These are phyloP conservation scores for Diaporthe sp. DNA, from an alignment of 2,329 filamentous ascomycete species.

Conservation along the genomic window DNA sequence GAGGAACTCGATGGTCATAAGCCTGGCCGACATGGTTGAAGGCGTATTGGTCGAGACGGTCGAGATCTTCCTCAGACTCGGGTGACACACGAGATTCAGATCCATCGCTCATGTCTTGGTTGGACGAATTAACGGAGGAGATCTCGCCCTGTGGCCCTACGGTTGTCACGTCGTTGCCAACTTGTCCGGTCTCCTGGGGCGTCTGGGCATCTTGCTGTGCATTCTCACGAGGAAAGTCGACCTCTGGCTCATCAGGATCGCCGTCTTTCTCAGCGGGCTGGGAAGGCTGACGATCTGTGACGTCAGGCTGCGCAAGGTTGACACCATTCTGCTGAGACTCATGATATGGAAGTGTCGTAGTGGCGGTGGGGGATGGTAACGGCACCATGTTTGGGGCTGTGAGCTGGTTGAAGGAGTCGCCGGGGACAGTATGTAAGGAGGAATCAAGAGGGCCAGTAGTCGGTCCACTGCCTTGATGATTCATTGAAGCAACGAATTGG, in stretches of 20 bases:
- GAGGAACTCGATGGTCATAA: slow-evolving; percentile 23
- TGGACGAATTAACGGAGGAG: background rate
- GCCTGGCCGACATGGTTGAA: slow-evolving; percentile 15
- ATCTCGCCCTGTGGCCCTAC: background rate
- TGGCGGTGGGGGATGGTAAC: background rate
- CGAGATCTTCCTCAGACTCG: background rate
- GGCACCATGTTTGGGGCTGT: background rate
- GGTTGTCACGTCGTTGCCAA: background rate
- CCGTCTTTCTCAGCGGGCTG: background rate
- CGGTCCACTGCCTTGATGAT: background rate
- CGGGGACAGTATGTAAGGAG: too few species aligned
- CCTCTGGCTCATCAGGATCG: background rate
- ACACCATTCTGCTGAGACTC: background rate
- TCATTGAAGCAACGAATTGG: background rate
- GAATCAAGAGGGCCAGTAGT: too few species aligned
- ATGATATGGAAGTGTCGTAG: background rate
- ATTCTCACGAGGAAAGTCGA: background rate
- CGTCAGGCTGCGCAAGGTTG: background rate
- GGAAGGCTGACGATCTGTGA: too few species aligned
- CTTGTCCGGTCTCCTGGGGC: too few species aligned
- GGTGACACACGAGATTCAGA: background rate
- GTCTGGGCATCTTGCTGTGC: background rate
- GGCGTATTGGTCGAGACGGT: slow-evolving; percentile 27
- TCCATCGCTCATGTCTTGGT: background rate
- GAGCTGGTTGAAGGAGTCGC: background rate